phyloP scores from a whole-genome alignment of 2,329 filamentous ascomycete genomes.

The Trichoderma cornu-damae region DNA sequence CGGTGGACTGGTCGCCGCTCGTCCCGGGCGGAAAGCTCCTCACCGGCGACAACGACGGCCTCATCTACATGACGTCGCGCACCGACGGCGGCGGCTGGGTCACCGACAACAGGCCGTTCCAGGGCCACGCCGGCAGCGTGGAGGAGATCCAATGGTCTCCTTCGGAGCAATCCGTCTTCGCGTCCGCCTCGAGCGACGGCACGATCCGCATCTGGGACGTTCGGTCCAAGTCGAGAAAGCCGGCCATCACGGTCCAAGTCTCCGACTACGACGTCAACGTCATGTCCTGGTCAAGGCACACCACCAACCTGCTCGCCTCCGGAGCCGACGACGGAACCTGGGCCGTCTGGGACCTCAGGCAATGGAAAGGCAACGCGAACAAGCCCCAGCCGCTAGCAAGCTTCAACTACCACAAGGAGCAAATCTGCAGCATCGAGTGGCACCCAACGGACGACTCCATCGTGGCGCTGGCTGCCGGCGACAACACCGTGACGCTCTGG shows the following conservation, averaged over 20 bases:
- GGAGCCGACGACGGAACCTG: conserved; percentile 91
- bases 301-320: conserved; percentile 81
- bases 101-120: conserved; percentile 77
- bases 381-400: conserved; percentile 79
- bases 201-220: conserved; percentile 96
- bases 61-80: conserved; percentile 82
- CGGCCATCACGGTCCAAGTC: conserved; percentile 82
- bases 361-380: conserved; percentile 69
- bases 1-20: conserved; percentile 85
- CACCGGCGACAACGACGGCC: conserved; percentile 84
- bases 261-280: conserved; percentile 90
- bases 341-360: conserved; percentile 92
- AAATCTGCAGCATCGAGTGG: conserved; percentile 95
- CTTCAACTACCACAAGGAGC: conserved; percentile 93
- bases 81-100: conserved; percentile 86
- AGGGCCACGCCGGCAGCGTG: conserved; percentile 76
- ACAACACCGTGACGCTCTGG: conserved; percentile 94
- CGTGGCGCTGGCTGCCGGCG: conserved; percentile 82
- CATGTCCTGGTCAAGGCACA: conserved; percentile 88
- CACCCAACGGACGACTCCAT: conserved; percentile 96
- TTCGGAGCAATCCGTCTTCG: conserved; percentile 86
- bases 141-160: conserved; percentile 98
- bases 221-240: conserved; percentile 79
- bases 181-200: conserved; percentile 88
- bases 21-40: conserved; percentile 77